Evolutionary conservation across 2,329 filamentous ascomycete species (phyloP), one percentile per base, ranked within the genome.

Genomic region (Fusarium continuum): DNA sequence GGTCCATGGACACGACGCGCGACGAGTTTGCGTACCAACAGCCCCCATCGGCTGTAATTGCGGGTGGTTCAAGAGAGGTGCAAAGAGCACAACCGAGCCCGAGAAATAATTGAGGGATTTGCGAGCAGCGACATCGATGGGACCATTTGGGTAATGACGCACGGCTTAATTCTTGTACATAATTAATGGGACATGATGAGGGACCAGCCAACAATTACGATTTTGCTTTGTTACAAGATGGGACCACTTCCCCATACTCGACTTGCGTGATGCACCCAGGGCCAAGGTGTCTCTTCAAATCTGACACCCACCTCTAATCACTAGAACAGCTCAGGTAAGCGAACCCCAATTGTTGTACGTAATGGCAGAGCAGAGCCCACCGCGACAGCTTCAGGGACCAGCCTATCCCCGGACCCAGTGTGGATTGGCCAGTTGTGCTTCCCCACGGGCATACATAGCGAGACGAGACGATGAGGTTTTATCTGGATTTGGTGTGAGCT

Each of bases 41-140:
- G 7, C 68, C 68, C 2, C 61, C 59, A 1, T 22, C 53, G 2
- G 69, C 54, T 5, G 32, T 71, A 1, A 56, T 71, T 9, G 67
- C 55, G 8, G 69, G 61, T 3, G 52, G 46, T 8, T 39, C 45
- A 6, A 70, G 26, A 25, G 50, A 70, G 2, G 40, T 69, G 5
- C 61, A 68, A 13, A 41, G 68, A 16, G 59, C 57, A 7, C 57
- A 62, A 2, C 10, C 58, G 17, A 38, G 45, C 16, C 26, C 41
- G 29, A 31, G 52, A 17, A 39, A 46, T 23, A 52, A 48, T 45
- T 51, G 34, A 35, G 28, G 9, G 16, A 29, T n/a, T 23, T 16
- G 13, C 26, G n/a, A 31, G n/a, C n/a, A n/a, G n/a, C n/a, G n/a
- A n/a, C n/a, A n/a, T n/a, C n/a, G n/a, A 43, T 31, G 35, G 43